A percentile compares a stretch with the other conserved stretches of the same genome.
These are phyloP conservation scores for Backusella macrospora DNA, from an alignment of 192 early-diverging fungal species.

Conservation along the genomic window DNA sequence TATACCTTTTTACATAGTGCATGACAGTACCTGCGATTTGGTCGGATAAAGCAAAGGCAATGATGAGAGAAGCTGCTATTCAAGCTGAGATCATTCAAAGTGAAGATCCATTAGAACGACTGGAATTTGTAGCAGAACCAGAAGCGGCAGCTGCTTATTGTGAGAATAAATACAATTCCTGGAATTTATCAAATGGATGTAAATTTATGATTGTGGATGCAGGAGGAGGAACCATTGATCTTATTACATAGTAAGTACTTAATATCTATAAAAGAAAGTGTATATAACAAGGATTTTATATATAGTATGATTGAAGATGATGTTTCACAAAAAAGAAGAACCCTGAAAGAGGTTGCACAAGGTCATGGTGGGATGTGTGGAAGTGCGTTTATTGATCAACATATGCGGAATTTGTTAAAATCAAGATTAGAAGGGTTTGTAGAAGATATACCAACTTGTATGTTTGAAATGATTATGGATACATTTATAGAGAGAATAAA, in stretches of 20 bases:
- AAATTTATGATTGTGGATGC: conserved; percentile 56
- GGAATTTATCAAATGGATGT: conserved; percentile 42
- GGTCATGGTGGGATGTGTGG: conserved; percentile 53
- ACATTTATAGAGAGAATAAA: conserved; percentile 47
- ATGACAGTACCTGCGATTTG: conserved; percentile 59
- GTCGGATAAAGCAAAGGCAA: conserved; percentile 46
- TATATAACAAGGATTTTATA: background rate
- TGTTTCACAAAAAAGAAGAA: conserved; percentile 32
- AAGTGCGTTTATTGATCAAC: conserved; percentile 47
- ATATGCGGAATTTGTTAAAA: conserved; percentile 45
- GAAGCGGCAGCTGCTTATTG: conserved; percentile 50
- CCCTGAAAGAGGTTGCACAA: conserved; percentile 48
- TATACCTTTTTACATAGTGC: conserved; percentile 43
- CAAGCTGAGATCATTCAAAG: conserved; percentile 43
- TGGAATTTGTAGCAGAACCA: conserved; percentile 46
- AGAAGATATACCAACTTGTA: conserved; percentile 43
- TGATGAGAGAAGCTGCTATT: conserved; percentile 48
- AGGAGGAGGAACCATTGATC: conserved; percentile 55
- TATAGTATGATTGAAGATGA: conserved; percentile 18
- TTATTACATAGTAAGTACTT: conserved; percentile 55
- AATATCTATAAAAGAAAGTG: too few relatives aligned
- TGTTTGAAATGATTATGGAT: conserved; percentile 48
- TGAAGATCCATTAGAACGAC: conserved; percentile 39
- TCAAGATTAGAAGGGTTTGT: conserved; percentile 42
- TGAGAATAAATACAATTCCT: conserved; percentile 45